These are phyloP conservation scores for Keithomyces neogunnii DNA, from an alignment of 2,329 filamentous ascomycete genomes.

Conservation along the genomic window DNA sequence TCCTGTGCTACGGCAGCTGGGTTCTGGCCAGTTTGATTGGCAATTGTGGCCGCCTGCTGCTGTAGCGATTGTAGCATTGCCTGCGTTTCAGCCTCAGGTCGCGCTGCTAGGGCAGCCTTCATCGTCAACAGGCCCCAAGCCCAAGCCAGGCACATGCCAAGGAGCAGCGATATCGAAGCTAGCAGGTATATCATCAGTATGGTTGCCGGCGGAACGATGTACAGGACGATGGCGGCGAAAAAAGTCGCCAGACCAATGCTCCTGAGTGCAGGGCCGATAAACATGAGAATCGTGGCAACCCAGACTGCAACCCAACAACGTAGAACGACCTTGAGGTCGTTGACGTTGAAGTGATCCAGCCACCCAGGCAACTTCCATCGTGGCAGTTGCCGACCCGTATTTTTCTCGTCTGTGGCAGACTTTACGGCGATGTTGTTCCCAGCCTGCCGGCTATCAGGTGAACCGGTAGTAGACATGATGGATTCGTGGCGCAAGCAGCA, in stretches of 20 bases:
- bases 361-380: conserved; percentile 17
- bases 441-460: neutral
- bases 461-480: neutral
- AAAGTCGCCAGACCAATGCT: conserved; percentile 36
- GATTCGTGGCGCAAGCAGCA: neutral
- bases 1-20: conserved; percentile 20
- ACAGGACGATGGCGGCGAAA: conserved; percentile 31
- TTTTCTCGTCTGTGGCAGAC: neutral
- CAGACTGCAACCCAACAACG: conserved; percentile 38
- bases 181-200: conserved; percentile 38
- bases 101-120: conserved; percentile 36
- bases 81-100: conserved; percentile 29
- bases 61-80: conserved; percentile 24
- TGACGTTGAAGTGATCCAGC: conserved; percentile 37
- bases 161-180: conserved; percentile 29
- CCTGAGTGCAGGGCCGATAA: conserved; percentile 33
- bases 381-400: neutral
- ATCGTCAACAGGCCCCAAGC: conserved; percentile 40
- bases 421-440: neutral
- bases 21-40: conserved; percentile 16
- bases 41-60: conserved; percentile 24
- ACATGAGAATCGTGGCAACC: conserved; percentile 35
- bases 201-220: conserved; percentile 35
- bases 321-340: conserved; percentile 36
- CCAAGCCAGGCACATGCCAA: conserved; percentile 40